Evolutionary conservation across 2,329 filamentous ascomycete species (phyloP).

Genomic region (Trichoderma sp.): DNA sequence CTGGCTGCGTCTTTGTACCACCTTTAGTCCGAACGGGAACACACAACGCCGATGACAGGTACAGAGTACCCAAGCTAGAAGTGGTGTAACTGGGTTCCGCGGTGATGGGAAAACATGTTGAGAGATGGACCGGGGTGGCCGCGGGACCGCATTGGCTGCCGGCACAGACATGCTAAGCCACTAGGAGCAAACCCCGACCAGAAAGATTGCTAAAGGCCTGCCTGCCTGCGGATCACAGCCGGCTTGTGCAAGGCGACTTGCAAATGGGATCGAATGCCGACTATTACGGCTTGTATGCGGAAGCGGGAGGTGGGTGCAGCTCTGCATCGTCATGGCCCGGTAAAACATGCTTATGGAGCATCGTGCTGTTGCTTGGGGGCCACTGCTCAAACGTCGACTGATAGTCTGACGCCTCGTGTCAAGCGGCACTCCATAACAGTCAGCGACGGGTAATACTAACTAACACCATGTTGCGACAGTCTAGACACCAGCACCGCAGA

Average conservation of each 20-base stretch:
- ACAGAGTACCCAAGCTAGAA: background rate
- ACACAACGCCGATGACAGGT: slow-evolving; percentile 13
- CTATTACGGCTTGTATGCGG: background rate
- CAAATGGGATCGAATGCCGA: slow-evolving; percentile 18
- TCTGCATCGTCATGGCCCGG: background rate
- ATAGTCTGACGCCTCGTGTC: slow-evolving; percentile 6
- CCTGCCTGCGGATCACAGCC: slow-evolving; percentile 15
- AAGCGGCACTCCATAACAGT: background rate
- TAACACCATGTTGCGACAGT: background rate
- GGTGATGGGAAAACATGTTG: slow-evolving; percentile 10
- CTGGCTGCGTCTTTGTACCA: background rate
- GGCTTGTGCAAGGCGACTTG: slow-evolving; percentile 9
- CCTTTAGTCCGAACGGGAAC: background rate
- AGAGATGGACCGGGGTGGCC: slow-evolving; percentile 13
- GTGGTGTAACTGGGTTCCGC: background rate
- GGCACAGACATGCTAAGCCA: slow-evolving; percentile 12
- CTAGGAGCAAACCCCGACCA: slow-evolving; percentile 12
- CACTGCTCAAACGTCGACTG: background rate
- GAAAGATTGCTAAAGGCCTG: background rate
- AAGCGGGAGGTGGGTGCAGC: background rate
- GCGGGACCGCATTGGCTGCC: slow-evolving; percentile 13
- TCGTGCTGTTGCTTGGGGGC: background rate
- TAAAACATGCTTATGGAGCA: background rate
- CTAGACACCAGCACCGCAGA: background rate
- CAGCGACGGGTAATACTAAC: background rate